Percentiles rank a stretch among this genome's conserved stretches.
Evolutionary conservation across 2,329 filamentous ascomycete genomes (phyloP).

Genomic region (Botrytis fabae): DNA sequence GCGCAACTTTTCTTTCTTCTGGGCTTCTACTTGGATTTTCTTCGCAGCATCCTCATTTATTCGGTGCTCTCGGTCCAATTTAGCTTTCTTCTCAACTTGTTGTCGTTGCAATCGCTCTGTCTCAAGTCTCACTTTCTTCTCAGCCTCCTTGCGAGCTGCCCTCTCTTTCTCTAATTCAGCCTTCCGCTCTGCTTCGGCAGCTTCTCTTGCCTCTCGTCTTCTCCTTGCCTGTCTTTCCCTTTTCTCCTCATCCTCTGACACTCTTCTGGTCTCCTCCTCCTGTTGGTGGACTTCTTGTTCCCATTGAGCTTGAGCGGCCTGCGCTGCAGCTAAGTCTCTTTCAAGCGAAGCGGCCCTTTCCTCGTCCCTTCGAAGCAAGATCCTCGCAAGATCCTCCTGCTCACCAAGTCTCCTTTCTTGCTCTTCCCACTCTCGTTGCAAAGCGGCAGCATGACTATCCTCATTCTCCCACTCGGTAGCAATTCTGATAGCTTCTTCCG

Average conservation of each 20-base stretch:
- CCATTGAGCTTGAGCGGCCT: constrained; percentile 21
- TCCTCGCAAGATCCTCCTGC: constrained; percentile 14
- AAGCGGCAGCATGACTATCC: constrained; percentile 3
- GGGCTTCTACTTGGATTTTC: constrained; percentile 3
- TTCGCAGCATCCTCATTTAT: not conserved
- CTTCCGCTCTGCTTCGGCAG: constrained; percentile 3
- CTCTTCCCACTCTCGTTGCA: constrained; percentile 17
- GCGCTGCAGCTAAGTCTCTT: constrained; percentile 19
- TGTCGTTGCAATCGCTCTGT: constrained; percentile 9
- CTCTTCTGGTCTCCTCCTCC: constrained; percentile 2
- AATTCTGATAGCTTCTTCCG: constrained; percentile 18
- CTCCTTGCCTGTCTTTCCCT: constrained; percentile 1
- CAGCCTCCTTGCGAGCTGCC: not conserved
- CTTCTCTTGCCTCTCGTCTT: not conserved
- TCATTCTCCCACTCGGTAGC: constrained; percentile 22
- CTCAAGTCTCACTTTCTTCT: constrained; percentile 11
- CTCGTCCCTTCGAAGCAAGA: constrained; percentile 8
- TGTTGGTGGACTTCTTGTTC: constrained; percentile 11
- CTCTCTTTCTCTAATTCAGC: constrained; percentile 7
- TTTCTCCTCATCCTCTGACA: not conserved
- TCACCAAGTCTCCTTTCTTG: constrained; percentile 11
- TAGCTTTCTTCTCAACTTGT: constrained; percentile 1
- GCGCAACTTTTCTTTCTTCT: constrained; percentile 8
- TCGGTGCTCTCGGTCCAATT: not conserved
- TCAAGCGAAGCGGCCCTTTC: constrained; percentile 2